Evolutionary conservation across 1,139 yeast species (phyloP).

Genomic region (Sugiyamaella novakii): DNA sequence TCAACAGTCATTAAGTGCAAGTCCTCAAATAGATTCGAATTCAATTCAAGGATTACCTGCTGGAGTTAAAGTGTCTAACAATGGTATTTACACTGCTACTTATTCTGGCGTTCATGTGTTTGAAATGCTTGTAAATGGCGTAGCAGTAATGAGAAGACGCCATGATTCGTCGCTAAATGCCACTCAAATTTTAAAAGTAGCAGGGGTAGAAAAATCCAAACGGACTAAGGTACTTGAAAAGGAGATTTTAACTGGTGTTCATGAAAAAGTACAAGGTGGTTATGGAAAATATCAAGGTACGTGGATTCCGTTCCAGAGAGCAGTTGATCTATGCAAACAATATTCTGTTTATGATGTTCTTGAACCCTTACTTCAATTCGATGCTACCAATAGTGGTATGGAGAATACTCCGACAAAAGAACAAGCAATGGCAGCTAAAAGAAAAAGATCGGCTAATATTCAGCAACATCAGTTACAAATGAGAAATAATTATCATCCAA

Average conservation of each 20-base stretch:
- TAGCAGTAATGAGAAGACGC: constrained; percentile 80
- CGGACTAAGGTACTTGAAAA: constrained; percentile 82
- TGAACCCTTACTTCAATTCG: constrained; percentile 63
- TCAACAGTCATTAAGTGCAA: constrained; percentile 14
- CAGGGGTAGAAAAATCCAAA: constrained; percentile 82
- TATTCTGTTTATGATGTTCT: constrained; percentile 66
- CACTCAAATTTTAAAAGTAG: constrained; percentile 85
- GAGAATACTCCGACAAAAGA: constrained; percentile 65
- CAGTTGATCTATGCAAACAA: constrained; percentile 60
- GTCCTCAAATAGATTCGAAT: constrained; percentile 10
- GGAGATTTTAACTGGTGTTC: constrained; percentile 82
- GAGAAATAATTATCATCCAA: constrained; percentile 15
- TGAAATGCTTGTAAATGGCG: constrained; percentile 74
- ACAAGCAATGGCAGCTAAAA: constrained; percentile 47
- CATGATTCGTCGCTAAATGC: constrained; percentile 88
- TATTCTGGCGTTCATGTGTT: constrained; percentile 60
- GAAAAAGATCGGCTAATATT: constrained; percentile 33
- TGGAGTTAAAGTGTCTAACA: constrained; percentile 2
- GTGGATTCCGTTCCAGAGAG: constrained; percentile 72
- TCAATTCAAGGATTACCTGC: too few species aligned
- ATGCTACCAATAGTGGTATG: constrained; percentile 53
- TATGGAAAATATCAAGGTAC: constrained; percentile 96
- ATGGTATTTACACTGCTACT: constrained; percentile 30
- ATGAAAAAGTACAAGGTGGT: constrained; percentile 94
- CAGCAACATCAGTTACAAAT: constrained; percentile 17